Evolutionary conservation across 352 stramenopile genomes (phyloP).

Genomic region (Peronospora destructor): DNA sequence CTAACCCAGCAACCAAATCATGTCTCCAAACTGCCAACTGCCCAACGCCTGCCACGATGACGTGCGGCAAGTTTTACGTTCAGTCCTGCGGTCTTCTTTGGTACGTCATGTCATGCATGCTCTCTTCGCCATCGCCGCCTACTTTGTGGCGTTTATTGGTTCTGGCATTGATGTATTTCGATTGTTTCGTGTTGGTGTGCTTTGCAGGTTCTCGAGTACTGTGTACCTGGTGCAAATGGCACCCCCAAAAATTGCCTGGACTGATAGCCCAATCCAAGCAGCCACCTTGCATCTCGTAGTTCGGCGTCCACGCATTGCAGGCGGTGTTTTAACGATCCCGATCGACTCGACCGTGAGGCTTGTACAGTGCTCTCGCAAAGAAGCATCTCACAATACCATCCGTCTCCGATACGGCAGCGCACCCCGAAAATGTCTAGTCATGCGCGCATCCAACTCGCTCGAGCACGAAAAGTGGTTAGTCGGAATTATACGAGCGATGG

Average conservation of each 20-base stretch:
- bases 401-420: conserved; percentile 11
- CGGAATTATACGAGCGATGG: conserved; percentile 15
- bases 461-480: conserved; percentile 15
- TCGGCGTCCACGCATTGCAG: conserved; percentile 11
- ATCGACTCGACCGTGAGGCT: conserved; percentile 17
- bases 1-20: neutral
- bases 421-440: neutral
- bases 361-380: conserved; percentile 9
- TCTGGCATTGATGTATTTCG: neutral
- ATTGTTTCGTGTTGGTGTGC: neutral
- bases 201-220: conserved; percentile 13
- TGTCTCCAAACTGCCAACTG: neutral
- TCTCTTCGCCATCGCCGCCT: neutral
- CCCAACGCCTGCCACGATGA: conserved; percentile 6
- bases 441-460: conserved; percentile 13
- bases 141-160: neutral
- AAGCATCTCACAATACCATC: conserved; percentile 13
- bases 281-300: conserved; percentile 11
- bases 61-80: conserved; percentile 17
- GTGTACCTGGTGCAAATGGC: conserved; percentile 9
- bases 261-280: conserved; percentile 1
- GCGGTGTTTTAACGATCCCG: conserved; percentile 11
- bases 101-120: neutral
- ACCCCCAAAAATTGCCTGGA: neutral
- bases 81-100: conserved; percentile 12